Evolutionary conservation across 2,329 filamentous ascomycete species (phyloP).

Genomic region (Aspergillus clavatus): DNA sequence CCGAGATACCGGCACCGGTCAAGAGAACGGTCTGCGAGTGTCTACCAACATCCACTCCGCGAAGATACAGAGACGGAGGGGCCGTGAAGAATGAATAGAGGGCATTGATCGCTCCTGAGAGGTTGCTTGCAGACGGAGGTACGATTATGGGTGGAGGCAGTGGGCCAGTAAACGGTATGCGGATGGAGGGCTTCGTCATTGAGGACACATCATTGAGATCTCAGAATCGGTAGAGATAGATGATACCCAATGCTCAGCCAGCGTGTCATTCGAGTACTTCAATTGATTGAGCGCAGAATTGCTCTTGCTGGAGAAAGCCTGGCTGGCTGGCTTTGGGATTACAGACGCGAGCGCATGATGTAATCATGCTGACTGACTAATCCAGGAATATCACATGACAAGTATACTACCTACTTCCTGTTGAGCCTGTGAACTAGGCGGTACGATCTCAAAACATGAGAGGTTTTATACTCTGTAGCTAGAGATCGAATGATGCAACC

Average conservation of each 20-base stretch:
- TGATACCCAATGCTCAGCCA: background rate
- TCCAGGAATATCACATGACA: background rate
- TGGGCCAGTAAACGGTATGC: constrained; percentile 85
- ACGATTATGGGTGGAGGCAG: constrained; percentile 70
- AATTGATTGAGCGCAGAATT: background rate
- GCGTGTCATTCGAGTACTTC: background rate
- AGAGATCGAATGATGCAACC: no score
- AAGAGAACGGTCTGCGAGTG: constrained; percentile 59
- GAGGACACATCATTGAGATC: constrained; percentile 30
- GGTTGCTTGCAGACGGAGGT: constrained; percentile 64
- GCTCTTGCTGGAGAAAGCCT: no score
- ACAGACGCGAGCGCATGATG: background rate
- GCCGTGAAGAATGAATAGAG: constrained; percentile 70
- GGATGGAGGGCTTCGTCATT: constrained; percentile 70
- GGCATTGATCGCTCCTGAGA: constrained; percentile 69
- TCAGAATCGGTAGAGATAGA: background rate
- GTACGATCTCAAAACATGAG: no score
- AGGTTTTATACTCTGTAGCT: no score
- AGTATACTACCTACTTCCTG: no score
- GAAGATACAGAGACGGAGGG: constrained; percentile 49
- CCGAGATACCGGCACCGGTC: constrained; percentile 86
- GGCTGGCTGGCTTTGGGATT: background rate
- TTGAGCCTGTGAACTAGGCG: no score
- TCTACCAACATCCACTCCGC: constrained; percentile 38
- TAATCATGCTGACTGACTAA: background rate